phyloP scores from a whole-genome alignment of 2,329 filamentous ascomycete genomes.

The Claviceps maximensis region DNA sequence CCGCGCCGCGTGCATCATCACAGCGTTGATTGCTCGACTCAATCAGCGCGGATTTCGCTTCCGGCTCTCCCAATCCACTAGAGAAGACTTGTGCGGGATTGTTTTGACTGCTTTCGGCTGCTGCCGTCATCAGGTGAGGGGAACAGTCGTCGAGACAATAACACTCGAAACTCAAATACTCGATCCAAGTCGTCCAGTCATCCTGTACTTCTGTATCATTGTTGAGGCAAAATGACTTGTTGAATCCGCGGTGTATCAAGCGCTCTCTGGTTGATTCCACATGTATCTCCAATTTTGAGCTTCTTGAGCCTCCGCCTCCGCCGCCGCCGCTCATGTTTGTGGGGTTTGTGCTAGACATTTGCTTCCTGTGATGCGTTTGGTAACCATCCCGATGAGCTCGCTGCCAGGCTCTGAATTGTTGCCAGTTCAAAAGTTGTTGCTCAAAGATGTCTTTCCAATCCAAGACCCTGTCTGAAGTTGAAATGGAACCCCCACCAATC shows the following conservation, averaged over 20 bases:
- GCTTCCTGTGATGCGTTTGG: background rate
- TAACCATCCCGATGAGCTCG: background rate
- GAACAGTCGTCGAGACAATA: conserved; percentile 1
- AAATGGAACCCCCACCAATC: background rate
- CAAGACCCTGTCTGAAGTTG: background rate
- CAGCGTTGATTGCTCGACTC: background rate
- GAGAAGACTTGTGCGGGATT: background rate
- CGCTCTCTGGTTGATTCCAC: background rate
- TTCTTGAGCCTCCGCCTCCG: background rate
- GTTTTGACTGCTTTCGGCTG: background rate
- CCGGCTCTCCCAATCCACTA: no score
- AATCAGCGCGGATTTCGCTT: background rate
- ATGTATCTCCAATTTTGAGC: background rate
- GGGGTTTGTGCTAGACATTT: background rate
- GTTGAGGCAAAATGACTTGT: conserved; percentile 1
- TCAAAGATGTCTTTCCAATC: conserved; percentile 5
- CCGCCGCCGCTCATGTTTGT: background rate
- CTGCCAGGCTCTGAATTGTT: conserved; percentile 3
- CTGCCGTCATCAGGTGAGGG: background rate
- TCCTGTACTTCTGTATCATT: conserved; percentile 1
- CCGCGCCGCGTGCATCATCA: background rate
- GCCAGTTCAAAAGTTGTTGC: conserved; percentile 4
- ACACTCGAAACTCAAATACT: conserved; percentile 5
- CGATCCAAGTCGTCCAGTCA: conserved; percentile 5
- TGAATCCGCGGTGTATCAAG: conserved; percentile 1